phyloP scores from a whole-genome alignment of 1,139 yeast genomes.

The Debaryomycetaceae sp. region DNA sequence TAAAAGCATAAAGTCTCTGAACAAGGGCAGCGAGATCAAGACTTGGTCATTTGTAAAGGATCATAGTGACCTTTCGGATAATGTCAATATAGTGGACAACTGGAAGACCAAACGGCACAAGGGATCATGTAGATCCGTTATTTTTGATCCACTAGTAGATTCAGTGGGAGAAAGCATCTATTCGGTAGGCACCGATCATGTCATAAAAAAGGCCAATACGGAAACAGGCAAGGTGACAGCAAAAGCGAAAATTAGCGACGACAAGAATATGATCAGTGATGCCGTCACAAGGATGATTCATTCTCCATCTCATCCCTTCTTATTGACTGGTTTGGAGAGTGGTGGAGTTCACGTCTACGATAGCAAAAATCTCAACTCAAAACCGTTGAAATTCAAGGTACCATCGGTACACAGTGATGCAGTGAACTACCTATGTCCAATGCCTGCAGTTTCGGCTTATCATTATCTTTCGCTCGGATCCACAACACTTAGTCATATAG shows the following conservation, averaged over 20 bases:
- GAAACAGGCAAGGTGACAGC: conserved; percentile 73
- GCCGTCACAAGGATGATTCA: conserved; percentile 61
- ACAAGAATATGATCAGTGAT: conserved; percentile 26
- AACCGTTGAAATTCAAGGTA: conserved; percentile 39
- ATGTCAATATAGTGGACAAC: conserved; percentile 30
- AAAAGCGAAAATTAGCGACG: conserved; percentile 37
- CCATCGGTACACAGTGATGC: conserved; percentile 67
- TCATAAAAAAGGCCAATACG: conserved; percentile 70
- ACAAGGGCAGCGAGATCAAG: conserved; percentile 15
- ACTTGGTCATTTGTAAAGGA: conserved; percentile 51
- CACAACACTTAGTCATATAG: conserved; percentile 76
- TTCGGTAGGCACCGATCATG: conserved; percentile 77
- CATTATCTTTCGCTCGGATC: conserved; percentile 81
- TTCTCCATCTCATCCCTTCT: conserved; percentile 59
- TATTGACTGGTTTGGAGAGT: conserved; percentile 76
- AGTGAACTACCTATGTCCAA: conserved; percentile 66
- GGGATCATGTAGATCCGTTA: conserved; percentile 76
- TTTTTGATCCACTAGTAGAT: conserved; percentile 53
- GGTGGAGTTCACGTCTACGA: conserved; percentile 67
- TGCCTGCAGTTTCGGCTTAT: conserved; percentile 70
- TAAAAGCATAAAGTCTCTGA: not conserved
- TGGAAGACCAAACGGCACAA: conserved; percentile 94
- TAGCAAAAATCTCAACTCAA: conserved; percentile 42
- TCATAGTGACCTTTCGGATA: conserved; percentile 24
- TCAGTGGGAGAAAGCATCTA: conserved; percentile 53